phyloP scores from a whole-genome alignment of 1,284 basidiomycete species.

The Malassezia sp. region DNA sequence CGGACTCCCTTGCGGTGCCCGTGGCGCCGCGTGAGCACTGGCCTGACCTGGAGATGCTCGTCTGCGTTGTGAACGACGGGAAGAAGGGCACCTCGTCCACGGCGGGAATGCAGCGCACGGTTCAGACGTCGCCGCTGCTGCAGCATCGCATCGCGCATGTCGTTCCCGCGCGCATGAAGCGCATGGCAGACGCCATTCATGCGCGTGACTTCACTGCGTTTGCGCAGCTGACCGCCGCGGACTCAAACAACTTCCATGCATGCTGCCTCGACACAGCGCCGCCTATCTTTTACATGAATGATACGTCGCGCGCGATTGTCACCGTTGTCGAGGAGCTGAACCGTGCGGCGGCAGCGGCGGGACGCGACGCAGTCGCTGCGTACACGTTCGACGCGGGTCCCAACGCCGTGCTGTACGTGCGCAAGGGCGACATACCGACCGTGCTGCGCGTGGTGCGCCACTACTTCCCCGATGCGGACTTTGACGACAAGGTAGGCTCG shows the following conservation, averaged over 20 bases:
- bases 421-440: conserved; percentile 49
- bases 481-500: conserved; percentile 46
- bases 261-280: conserved; percentile 91
- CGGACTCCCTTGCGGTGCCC: conserved; percentile 77
- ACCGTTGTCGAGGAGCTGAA: conserved; percentile 74
- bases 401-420: conserved; percentile 93
- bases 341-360: conserved; percentile 55
- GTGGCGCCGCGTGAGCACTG: conserved; percentile 59
- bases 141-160: conserved; percentile 76
- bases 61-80: conserved; percentile 88
- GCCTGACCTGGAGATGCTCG: conserved; percentile 81
- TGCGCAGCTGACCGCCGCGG: conserved; percentile 83
- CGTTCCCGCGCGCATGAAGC: conserved; percentile 76
- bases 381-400: conserved; percentile 98
- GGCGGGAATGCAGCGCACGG: conserved; percentile 90
- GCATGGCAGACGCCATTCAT: conserved; percentile 68
- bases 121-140: conserved; percentile 77
- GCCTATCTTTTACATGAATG: conserved; percentile 99
- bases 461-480: conserved; percentile 45
- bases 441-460: conserved; percentile 36
- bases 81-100: conserved; percentile 96
- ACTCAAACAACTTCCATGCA: conserved; percentile 86
- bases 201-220: conserved; percentile 75
- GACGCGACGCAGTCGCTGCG: conserved; percentile 65
- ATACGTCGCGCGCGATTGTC: conserved; percentile 58